These are phyloP conservation scores for Pisolithus thermaeus DNA, from an alignment of 1,284 basidiomycete species.

Conservation along the genomic window DNA sequence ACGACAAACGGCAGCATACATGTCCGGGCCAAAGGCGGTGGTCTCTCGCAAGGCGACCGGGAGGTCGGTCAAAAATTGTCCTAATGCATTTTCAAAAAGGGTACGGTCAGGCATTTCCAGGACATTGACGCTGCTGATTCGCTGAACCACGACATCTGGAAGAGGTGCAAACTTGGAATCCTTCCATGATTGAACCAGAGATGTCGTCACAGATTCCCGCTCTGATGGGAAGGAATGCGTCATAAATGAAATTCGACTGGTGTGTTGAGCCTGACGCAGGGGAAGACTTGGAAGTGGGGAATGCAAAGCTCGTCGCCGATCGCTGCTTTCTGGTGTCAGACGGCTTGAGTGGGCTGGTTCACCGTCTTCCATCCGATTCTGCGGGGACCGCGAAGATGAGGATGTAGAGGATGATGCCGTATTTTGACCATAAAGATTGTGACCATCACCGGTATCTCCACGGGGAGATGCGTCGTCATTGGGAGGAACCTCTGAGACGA, in stretches of 20 bases:
- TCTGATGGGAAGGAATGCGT: conserved; percentile 30
- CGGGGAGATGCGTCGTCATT: conserved; percentile 21
- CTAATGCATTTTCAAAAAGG: conserved; percentile 46
- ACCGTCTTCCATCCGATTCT: conserved; percentile 19
- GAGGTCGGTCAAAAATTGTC: conserved; percentile 46
- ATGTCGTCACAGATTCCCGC: conserved; percentile 33
- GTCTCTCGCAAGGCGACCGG: conserved; percentile 54
- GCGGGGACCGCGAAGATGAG: conserved; percentile 13
- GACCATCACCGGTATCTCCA: conserved; percentile 25
- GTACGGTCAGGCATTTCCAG: conserved; percentile 55
- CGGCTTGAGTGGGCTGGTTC: conserved; percentile 14
- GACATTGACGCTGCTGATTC: conserved; percentile 43
- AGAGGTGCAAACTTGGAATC: conserved; percentile 54
- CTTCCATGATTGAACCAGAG: conserved; percentile 47
- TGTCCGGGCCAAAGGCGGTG: conserved; percentile 47
- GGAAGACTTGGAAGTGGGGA: conserved; percentile 15
- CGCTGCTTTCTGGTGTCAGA: conserved; percentile 21
- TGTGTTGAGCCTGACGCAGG: conserved; percentile 18
- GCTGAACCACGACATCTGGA: conserved; percentile 44
- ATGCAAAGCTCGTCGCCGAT: conserved; percentile 12
- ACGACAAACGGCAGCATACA: conserved; percentile 46
- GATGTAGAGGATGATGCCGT: conserved; percentile 29
- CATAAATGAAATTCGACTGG: conserved; percentile 29
- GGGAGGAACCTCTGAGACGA: conserved; percentile 39
- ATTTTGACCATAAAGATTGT: conserved; percentile 34